Base-by-base conservation (phyloP, 176 grass and related monocot species). In the Oryza australiensis region DNA sequence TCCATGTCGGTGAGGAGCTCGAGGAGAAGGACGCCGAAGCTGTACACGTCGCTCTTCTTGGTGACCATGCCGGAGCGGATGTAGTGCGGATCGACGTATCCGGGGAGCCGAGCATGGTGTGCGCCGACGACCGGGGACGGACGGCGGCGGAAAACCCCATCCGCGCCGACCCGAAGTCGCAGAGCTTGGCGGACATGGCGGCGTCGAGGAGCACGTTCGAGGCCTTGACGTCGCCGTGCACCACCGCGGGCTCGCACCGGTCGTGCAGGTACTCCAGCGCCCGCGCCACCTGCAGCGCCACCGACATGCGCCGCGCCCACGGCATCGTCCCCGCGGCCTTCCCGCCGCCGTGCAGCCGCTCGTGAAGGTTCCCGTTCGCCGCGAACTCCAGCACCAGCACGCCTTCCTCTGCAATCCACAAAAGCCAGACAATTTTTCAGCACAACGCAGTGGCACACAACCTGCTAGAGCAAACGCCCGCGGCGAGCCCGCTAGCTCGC, bases 41-140 rank as follows among this genome's bases (percentile, higher is more conserved):
- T 99, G 87, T 99, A 99, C 59, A 99, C 87, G 83, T 99, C 97
- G 62, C 84, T 95, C 83, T 99, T 99, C 89, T 99, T 99, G 59
- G 93, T 96, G 23, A 96, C 70, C 9, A 89, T 85, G 16, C 97
- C 97, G 1, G 93, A 92, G 2, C 97, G 93, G 87, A 99, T 78
- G 86, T 96, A 99, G 91, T 99, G 91, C 28, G 97, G 96, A 77
- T 99, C 97, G 3, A 99, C 82, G 85, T 99, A 99, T 1, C 97
- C 97, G 0, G 91, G 6, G 97, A 99, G 4, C 97, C 97, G 9
- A 93, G 83, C 89, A 94, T 88, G 65, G 89, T 79, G 78, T 53
- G 86, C 38, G 76, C 87, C 26, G 93, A 88, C 24, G 89, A 80
- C 59, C 89, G 79, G n/a, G 89, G 87, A 6, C 82, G 89, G 14